Conservation (phyloP, 768 basidiomycete genomes). For the Lactifluus pinguis region DNA sequence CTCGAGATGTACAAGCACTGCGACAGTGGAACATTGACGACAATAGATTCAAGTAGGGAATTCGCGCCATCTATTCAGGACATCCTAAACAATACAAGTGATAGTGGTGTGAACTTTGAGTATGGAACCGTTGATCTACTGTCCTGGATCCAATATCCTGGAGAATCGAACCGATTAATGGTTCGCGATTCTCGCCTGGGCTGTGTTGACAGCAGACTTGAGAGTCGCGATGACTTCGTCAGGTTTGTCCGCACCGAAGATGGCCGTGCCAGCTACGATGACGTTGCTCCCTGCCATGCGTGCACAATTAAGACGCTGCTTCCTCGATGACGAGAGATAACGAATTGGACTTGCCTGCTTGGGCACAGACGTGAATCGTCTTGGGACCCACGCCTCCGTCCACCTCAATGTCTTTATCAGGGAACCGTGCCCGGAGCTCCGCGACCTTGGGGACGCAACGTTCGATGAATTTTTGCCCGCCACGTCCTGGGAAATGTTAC, state of each 20-base stretch:
- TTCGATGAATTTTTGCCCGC: conserved; percentile 94
- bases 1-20: conserved; percentile 4
- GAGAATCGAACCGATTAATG: conserved; percentile 3
- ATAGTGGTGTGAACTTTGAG: neutral
- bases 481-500: conserved; percentile 47
- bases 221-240: conserved; percentile 66
- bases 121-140: neutral
- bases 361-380: conserved; percentile 79
- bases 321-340: neutral
- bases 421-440: conserved; percentile 84
- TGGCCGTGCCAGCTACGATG: conserved; percentile 94
- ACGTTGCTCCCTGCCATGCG: conserved; percentile 78
- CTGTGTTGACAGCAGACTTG: conserved; percentile 60
- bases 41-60: neutral
- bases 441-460: conserved; percentile 89
- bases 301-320: neutral
- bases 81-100: neutral
- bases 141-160: neutral
- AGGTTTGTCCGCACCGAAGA: conserved; percentile 77
- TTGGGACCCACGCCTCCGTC: conserved; percentile 96
- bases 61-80: neutral
- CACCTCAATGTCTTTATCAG: conserved; percentile 93
- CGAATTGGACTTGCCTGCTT: conserved; percentile 55
- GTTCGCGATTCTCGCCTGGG: conserved; percentile 40
- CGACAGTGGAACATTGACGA: conserved; percentile 1